phyloP scores from a whole-genome alignment of 441 rosid species.

The Aleurites moluccanus region DNA sequence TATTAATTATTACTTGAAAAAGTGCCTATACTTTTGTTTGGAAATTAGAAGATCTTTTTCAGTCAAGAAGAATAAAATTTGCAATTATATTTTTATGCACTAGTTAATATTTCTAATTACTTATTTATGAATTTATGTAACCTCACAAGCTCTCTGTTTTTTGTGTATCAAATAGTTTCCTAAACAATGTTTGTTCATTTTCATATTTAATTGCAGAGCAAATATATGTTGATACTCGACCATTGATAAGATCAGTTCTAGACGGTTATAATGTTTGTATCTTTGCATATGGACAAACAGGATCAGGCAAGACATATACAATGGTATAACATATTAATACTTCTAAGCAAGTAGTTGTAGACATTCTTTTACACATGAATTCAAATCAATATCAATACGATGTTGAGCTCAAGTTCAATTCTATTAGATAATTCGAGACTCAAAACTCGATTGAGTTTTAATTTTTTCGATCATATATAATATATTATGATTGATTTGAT shows the following conservation, averaged over 20 bases:
- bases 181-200: slow-evolving; percentile 4
- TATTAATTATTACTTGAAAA: too few species aligned
- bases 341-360: background rate
- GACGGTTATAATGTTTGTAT: slow-evolving; percentile 95
- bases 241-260: slow-evolving; percentile 77
- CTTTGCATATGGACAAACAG: slow-evolving; percentile 98
- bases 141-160: too few species aligned
- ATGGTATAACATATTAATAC: slow-evolving; percentile 52
- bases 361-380: background rate
- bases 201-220: slow-evolving; percentile 49
- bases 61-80: background rate
- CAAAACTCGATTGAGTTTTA: too few species aligned
- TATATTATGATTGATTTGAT: background rate
- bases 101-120: too few species aligned
- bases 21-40: too few species aligned
- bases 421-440: too few species aligned
- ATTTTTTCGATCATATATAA: background rate
- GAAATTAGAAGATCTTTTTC: background rate
- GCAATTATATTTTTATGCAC: too few species aligned
- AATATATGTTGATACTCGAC: slow-evolving; percentile 75
- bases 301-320: slow-evolving; percentile 94
- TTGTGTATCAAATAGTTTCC: background rate
- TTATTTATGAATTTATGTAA: too few species aligned
- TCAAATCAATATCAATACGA: too few species aligned
- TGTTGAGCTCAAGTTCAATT: too few species aligned